phyloP scores from a whole-genome alignment of 805 yeast species.

The Suhomyces kilbournensis region DNA sequence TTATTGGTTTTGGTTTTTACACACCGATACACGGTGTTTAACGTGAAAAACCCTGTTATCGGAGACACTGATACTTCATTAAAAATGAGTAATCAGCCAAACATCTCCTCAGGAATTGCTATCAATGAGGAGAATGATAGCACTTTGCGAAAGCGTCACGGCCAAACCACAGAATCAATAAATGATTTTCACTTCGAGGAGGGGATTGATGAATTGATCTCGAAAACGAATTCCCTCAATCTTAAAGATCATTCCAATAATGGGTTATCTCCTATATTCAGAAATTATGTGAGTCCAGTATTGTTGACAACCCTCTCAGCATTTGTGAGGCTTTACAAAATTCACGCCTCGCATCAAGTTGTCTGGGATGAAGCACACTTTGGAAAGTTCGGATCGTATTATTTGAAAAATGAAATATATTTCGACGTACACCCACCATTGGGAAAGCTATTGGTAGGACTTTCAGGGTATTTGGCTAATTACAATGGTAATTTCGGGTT shows the following conservation, averaged over 20 bases:
- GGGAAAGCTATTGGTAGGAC: constrained; percentile 77
- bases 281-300: constrained; percentile 6
- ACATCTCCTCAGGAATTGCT: background rate
- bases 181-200: background rate
- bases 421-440: constrained; percentile 88
- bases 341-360: constrained; percentile 55
- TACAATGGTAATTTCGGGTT: constrained; percentile 76
- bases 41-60: background rate
- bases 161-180: background rate
- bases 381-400: constrained; percentile 82
- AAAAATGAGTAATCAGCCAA: background rate
- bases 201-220: constrained; percentile 10
- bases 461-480: constrained; percentile 80
- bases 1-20: background rate
- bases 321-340: constrained; percentile 53
- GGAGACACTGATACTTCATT: background rate
- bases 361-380: constrained; percentile 93
- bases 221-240: constrained; percentile 10
- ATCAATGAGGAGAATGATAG: background rate
- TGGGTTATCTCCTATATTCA: background rate
- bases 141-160: background rate
- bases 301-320: constrained; percentile 12
- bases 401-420: constrained; percentile 73
- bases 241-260: constrained; percentile 5
- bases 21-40: background rate